Conservation (phyloP, 176 grass and related monocot genomes). For the Pontederia paniculata region DNA sequence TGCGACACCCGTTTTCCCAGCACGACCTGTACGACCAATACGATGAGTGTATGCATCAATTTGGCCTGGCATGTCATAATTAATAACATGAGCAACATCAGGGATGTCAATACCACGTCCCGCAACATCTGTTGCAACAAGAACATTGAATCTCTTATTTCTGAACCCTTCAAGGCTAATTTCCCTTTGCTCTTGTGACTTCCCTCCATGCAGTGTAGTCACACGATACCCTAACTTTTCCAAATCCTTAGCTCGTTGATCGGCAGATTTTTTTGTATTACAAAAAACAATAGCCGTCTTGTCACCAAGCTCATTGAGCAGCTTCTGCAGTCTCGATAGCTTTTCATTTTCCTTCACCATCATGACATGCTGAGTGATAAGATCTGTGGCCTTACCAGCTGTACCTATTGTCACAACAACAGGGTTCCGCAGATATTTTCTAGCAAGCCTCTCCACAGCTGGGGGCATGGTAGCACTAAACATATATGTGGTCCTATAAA, state of each 20-base stretch:
- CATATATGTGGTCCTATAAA: constrained; percentile 98
- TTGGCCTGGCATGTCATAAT: constrained; percentile 79
- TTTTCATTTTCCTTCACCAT: constrained; percentile 89
- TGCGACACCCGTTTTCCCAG: constrained; percentile 80
- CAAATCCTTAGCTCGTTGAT: constrained; percentile 71
- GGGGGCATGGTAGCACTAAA: constrained; percentile 98
- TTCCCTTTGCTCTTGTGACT: constrained; percentile 94
- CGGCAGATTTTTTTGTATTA: constrained; percentile 92
- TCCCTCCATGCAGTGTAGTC: constrained; percentile 82
- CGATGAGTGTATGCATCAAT: constrained; percentile 91
- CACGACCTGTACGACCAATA: constrained; percentile 87
- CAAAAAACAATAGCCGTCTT: constrained; percentile 95
- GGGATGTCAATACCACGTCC: constrained; percentile 99
- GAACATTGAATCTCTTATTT: constrained; percentile 90
- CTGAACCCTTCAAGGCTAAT: constrained; percentile 93
- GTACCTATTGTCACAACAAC: constrained; percentile 96
- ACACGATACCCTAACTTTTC: constrained; percentile 80
- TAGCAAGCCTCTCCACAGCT: constrained; percentile 84
- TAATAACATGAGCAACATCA: constrained; percentile 95
- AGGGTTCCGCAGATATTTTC: constrained; percentile 90
- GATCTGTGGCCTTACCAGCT: constrained; percentile 89
- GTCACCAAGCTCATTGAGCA: constrained; percentile 73
- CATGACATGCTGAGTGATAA: constrained; percentile 85
- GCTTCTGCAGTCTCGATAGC: constrained; percentile 63
- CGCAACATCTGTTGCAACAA: constrained; percentile 92